phyloP scores from a whole-genome alignment of 1,284 basidiomycete species.

The Wallemia hederae region DNA sequence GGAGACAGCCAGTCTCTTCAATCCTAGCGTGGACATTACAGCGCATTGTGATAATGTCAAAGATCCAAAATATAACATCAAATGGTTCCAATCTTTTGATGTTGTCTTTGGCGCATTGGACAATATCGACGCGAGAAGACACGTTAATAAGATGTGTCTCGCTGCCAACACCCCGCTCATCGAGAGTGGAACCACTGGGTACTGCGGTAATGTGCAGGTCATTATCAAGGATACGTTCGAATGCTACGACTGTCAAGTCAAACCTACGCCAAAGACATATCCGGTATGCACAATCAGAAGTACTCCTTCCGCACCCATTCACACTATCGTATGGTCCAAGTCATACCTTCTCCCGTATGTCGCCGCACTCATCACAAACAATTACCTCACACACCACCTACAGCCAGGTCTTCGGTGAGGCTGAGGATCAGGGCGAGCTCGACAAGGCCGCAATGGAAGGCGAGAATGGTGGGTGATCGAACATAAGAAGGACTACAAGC shows the following conservation, averaged over 20 bases:
- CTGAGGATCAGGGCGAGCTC: conserved; percentile 46
- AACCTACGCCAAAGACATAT: conserved; percentile 72
- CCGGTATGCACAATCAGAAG: conserved; percentile 96
- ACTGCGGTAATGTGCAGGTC: conserved; percentile 39
- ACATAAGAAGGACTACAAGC: neutral
- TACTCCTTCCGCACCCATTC: conserved; percentile 86
- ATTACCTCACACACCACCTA: neutral
- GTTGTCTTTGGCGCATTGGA: conserved; percentile 89
- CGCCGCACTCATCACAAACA: neutral
- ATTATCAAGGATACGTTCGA: conserved; percentile 37
- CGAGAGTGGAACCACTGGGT: conserved; percentile 89
- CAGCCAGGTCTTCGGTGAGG: conserved; percentile 82
- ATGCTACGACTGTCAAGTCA: conserved; percentile 73
- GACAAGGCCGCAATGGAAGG: conserved; percentile 62
- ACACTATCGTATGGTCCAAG: conserved; percentile 98
- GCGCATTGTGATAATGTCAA: conserved; percentile 92
- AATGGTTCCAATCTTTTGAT: conserved; percentile 71
- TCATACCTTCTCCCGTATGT: conserved; percentile 78
- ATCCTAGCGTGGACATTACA: conserved; percentile 59
- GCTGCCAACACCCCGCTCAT: conserved; percentile 68
- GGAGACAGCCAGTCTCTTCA: conserved; percentile 63
- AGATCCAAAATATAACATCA: conserved; percentile 61
- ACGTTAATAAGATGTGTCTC: conserved; percentile 93
- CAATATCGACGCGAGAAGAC: conserved; percentile 69
- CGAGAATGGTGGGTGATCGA: conserved; percentile 35